Conservation (phyloP, 495 filamentous ascomycete species). For the Talaromyces wortmannii region DNA sequence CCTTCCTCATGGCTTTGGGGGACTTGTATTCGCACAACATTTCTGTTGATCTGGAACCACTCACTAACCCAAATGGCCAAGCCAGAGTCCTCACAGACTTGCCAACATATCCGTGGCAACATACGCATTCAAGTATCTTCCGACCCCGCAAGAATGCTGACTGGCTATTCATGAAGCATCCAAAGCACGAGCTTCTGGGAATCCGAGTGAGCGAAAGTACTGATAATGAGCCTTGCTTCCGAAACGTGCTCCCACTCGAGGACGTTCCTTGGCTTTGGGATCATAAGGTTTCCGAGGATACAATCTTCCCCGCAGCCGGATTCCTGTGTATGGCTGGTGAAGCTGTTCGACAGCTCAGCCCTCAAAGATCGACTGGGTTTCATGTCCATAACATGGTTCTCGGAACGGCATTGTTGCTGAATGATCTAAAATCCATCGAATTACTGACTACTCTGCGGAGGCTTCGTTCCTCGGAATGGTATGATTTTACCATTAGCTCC, state of each 20-base stretch:
- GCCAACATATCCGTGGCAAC: conserved; percentile 30
- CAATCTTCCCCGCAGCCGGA: conserved; percentile 36
- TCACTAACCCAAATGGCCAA: conserved; percentile 6
- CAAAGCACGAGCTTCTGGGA: conserved; percentile 31
- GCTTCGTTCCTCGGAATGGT: no score
- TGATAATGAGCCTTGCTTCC: conserved; percentile 23
- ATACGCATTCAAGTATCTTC: conserved; percentile 19
- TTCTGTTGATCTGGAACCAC: conserved; percentile 7
- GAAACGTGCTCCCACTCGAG: conserved; percentile 26
- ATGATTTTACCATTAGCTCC: no score
- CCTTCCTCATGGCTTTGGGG: no score
- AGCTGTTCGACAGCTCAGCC: conserved; percentile 29
- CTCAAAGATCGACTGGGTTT: not conserved
- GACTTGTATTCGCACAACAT: conserved; percentile 35
- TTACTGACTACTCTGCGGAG: no score
- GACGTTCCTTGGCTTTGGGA: conserved; percentile 21
- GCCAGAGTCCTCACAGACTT: no score
- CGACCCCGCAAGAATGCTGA: conserved; percentile 20
- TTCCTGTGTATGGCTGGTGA: conserved; percentile 41
- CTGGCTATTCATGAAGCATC: conserved; percentile 16
- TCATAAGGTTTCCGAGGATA: conserved; percentile 38
- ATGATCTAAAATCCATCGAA: no score
- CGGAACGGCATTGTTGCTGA: no score
- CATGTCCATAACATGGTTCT: conserved; percentile 32
- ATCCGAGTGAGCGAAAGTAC: conserved; percentile 10